Base-by-base conservation (phyloP, 345 rosid genomes). In the Euphorbia lathyris region DNA sequence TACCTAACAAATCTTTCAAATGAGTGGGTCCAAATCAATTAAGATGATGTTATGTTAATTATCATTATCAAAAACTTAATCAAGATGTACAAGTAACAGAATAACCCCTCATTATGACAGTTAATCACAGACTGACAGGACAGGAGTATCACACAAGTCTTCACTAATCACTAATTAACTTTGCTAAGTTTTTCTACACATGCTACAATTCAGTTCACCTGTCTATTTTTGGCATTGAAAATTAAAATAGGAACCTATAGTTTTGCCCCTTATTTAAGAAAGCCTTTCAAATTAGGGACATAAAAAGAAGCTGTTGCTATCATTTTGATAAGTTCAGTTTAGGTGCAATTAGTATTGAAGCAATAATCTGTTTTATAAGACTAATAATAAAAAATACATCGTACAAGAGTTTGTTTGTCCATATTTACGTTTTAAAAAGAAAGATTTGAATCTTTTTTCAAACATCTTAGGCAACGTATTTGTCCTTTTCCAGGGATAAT, bases 241-340 rank as follows among this genome's bases (percentile, higher is more conserved):
- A 34, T 64, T 65, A 30, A 23, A 23, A 29, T 9, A 50, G 58
- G 45, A 50, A 30, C 59, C 48, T 70, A 74, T 74, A 63, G 74
- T 79, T 71, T 90, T 85, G 87, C 88, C 85, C 67, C 79, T 74
- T 36, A 50, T 75, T 79, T 64, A 92, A 88, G 93, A 80, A 89
- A 87, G 83, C 81, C 74, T 67, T 72, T 14, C 20, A 4, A 79
- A 79, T 74, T 19, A 51, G 19, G 26, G 51, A 16, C 43, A 70
- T 25, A 23, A 77, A 71, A 56, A 75, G 53, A 76, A 63, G 70
- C 42, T 55, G 63, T 76, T 71, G 76, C 81, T 70, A 78, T 83
- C 79, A 81, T 67, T 74, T 63, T 64, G 76, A 77, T 48, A 26
- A 75, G 74, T 58, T 77, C 50, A 55, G 58, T 40, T 26, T 70